These are phyloP conservation scores for Stephanocyclus meneghinianus DNA, from an alignment of 352 stramenopile genomes.

Conservation along the genomic window DNA sequence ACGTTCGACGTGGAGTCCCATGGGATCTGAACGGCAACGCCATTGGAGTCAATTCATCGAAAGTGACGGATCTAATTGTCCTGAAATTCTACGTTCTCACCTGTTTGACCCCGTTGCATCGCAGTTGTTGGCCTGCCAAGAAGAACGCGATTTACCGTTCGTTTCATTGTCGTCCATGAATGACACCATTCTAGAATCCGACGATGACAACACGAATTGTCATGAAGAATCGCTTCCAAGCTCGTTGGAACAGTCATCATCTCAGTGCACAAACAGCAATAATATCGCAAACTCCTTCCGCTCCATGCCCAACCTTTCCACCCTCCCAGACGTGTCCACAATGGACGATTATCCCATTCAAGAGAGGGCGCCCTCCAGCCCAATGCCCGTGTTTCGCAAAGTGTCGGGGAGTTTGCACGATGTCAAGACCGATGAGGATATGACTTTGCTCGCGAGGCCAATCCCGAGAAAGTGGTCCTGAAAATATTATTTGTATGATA, in stretches of 20 bases:
- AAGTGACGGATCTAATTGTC: neutral
- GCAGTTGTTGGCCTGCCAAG: conserved; percentile 10
- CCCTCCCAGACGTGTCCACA: neutral
- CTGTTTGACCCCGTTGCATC: conserved; percentile 31
- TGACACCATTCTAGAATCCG: neutral
- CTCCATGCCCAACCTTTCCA: conserved; percentile 2
- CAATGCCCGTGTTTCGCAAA: conserved; percentile 19
- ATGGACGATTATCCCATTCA: neutral
- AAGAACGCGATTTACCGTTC: conserved; percentile 2
- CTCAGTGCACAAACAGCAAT: neutral
- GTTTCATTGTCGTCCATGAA: conserved; percentile 3
- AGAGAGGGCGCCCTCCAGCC: neutral
- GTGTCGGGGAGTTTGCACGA: conserved; percentile 22
- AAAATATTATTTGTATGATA: neutral
- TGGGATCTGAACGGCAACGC: neutral
- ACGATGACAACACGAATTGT: too few relatives aligned
- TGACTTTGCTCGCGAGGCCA: conserved; percentile 24
- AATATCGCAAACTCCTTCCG: neutral
- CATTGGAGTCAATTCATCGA: neutral
- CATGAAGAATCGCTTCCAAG: too few relatives aligned
- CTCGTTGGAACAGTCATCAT: neutral
- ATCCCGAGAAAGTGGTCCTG: conserved; percentile 16
- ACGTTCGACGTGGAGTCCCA: neutral
- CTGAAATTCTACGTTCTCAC: conserved; percentile 11
- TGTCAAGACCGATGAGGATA: conserved; percentile 34